These are phyloP conservation scores for Hypoxylon perforatum DNA, from an alignment of 495 filamentous ascomycete species.

Conservation along the genomic window DNA sequence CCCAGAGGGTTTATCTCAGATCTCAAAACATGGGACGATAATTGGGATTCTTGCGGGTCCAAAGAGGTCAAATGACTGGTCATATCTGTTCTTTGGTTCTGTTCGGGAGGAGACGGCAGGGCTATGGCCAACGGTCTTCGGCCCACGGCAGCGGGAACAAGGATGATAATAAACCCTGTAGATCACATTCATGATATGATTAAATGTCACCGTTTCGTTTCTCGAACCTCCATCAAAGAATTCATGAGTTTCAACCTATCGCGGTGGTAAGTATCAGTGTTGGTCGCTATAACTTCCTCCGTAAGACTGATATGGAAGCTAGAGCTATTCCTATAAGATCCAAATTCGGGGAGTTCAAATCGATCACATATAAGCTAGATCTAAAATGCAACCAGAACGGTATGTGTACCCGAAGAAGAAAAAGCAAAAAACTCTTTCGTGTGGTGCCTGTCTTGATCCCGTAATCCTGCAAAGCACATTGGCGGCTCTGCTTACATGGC, in stretches of 20 bases:
- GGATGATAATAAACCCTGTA: not conserved
- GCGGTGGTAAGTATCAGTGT: no score
- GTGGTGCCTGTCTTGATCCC: slow-evolving; percentile 28
- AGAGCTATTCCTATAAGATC: no score
- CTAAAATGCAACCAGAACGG: not conserved
- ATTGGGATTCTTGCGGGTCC: not conserved
- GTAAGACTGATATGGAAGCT: no score
- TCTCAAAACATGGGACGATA: slow-evolving; percentile 10
- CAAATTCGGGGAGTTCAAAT: no score
- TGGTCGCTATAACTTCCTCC: no score
- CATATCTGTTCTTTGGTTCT: slow-evolving; percentile 2
- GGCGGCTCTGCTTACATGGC: slow-evolving; percentile 26
- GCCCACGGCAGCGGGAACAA: slow-evolving; percentile 4
- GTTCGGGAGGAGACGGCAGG: slow-evolving; percentile 2
- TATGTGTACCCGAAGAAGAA: slow-evolving; percentile 17
- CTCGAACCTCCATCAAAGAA: not conserved
- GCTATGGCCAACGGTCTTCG: not conserved
- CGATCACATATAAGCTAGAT: not conserved
- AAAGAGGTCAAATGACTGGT: slow-evolving; percentile 16
- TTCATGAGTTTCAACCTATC: no score
- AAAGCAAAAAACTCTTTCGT: not conserved
- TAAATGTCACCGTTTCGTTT: not conserved
- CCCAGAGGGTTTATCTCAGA: slow-evolving; percentile 2
- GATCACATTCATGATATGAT: not conserved
- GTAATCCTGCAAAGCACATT: slow-evolving; percentile 29